Percentiles rank a stretch among this genome's conserved stretches.
Evolutionary conservation across 208 protist genomes (phyloP).

Genomic region (Naegleria lovaniensis): DNA sequence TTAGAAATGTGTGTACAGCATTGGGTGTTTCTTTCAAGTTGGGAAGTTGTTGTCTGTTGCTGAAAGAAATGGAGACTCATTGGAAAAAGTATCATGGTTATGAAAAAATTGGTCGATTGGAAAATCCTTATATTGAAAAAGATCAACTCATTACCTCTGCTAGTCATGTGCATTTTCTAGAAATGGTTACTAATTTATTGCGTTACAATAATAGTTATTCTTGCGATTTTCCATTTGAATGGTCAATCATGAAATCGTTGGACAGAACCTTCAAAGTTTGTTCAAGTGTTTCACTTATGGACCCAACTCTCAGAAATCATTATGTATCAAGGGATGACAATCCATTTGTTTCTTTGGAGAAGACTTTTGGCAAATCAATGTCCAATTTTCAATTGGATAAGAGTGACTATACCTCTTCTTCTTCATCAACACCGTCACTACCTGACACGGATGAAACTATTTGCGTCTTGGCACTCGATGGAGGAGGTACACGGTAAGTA

Average conservation of each 20-base stretch:
- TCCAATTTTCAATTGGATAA: too few relatives aligned
- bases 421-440: too few relatives aligned
- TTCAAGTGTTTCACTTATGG: neutral
- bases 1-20: neutral
- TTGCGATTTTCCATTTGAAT: neutral
- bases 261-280: neutral
- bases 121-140: neutral
- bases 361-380: too few relatives aligned
- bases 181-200: neutral
- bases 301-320: neutral
- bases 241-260: neutral
- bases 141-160: neutral
- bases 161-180: neutral
- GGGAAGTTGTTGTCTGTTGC: neutral
- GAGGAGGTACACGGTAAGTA: neutral
- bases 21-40: neutral
- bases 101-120: neutral
- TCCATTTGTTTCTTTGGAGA: too few relatives aligned
- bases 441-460: neutral
- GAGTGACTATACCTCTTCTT: too few relatives aligned
- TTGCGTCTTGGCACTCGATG: neutral
- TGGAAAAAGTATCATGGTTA: neutral
- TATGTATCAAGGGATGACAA: neutral
- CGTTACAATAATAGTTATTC: neutral
- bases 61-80: neutral